These are phyloP conservation scores for Lachancea cidri DNA, from an alignment of 805 yeast species.

Conservation along the genomic window DNA sequence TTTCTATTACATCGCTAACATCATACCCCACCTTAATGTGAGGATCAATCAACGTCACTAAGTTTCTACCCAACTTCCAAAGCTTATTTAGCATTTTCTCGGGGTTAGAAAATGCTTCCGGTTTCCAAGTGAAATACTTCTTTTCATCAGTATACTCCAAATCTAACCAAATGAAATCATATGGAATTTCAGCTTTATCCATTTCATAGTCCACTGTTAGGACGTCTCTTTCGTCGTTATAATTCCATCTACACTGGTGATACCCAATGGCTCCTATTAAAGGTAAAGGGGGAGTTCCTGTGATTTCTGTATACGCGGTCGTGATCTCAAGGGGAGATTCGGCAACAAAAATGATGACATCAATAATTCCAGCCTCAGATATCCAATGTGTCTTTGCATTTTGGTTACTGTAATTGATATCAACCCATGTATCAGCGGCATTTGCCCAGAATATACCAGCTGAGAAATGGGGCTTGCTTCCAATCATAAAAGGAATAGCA, in stretches of 20 bases:
- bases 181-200: constrained; percentile 73
- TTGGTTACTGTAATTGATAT: constrained; percentile 39
- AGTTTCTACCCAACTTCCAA: constrained; percentile 67
- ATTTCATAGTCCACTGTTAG: constrained; percentile 61
- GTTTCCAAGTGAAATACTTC: constrained; percentile 90
- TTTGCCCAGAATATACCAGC: constrained; percentile 89
- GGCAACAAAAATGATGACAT: constrained; percentile 58
- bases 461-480: constrained; percentile 50
- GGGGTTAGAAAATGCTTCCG: constrained; percentile 69
- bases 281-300: constrained; percentile 75
- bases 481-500: constrained; percentile 81
- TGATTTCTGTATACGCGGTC: constrained; percentile 55
- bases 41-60: constrained; percentile 87
- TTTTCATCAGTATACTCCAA: constrained; percentile 84
- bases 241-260: constrained; percentile 98
- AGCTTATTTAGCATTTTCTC: constrained; percentile 58
- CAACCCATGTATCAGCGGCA: constrained; percentile 88
- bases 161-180: constrained; percentile 92
- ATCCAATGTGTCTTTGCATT: constrained; percentile 73
- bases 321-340: constrained; percentile 52
- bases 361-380: constrained; percentile 83
- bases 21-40: constrained; percentile 72
- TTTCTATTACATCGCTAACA: constrained; percentile 49
- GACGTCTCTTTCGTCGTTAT: constrained; percentile 83
- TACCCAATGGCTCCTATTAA: constrained; percentile 77